Percentiles rank a stretch among this genome's conserved stretches.
These are phyloP conservation scores for Zygotorulaspora florentina DNA, from an alignment of 805 yeast genomes.

Conservation along the genomic window DNA sequence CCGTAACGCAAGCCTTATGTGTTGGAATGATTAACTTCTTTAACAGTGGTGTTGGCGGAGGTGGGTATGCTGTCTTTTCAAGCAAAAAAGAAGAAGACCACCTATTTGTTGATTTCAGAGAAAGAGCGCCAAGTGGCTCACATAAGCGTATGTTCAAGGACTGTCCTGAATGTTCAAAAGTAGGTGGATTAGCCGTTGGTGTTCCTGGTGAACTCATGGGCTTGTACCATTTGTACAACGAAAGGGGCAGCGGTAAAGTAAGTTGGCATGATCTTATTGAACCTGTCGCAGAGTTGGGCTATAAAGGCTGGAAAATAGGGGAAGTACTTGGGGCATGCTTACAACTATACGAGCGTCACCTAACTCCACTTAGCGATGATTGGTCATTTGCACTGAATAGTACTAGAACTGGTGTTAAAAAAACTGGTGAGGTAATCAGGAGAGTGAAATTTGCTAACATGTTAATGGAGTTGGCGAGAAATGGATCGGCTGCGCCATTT, in stretches of 20 bases:
- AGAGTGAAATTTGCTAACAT: conserved; percentile 66
- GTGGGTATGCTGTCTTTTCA: conserved; percentile 59
- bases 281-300: conserved; percentile 68
- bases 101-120: conserved; percentile 77
- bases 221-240: conserved; percentile 52
- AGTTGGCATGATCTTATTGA: conserved; percentile 67
- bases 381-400: conserved; percentile 56
- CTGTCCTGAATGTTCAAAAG: conserved; percentile 46
- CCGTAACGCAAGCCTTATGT: conserved; percentile 83
- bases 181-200: conserved; percentile 86
- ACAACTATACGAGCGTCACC: conserved; percentile 34
- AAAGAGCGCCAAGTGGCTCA: conserved; percentile 70
- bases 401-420: conserved; percentile 35
- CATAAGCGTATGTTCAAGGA: conserved; percentile 59
- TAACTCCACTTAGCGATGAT: conserved; percentile 34
- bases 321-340: conserved; percentile 45
- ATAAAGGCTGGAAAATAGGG: conserved; percentile 58
- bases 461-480: conserved; percentile 60
- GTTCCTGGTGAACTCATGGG: conserved; percentile 93
- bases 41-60: conserved; percentile 92
- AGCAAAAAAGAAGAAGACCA: conserved; percentile 42
- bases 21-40: conserved; percentile 80
- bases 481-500: conserved; percentile 73
- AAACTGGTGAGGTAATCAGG: conserved; percentile 54
- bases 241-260: conserved; percentile 67